Conservation (phyloP, 768 basidiomycete genomes). For the Tulasnella sp. region DNA sequence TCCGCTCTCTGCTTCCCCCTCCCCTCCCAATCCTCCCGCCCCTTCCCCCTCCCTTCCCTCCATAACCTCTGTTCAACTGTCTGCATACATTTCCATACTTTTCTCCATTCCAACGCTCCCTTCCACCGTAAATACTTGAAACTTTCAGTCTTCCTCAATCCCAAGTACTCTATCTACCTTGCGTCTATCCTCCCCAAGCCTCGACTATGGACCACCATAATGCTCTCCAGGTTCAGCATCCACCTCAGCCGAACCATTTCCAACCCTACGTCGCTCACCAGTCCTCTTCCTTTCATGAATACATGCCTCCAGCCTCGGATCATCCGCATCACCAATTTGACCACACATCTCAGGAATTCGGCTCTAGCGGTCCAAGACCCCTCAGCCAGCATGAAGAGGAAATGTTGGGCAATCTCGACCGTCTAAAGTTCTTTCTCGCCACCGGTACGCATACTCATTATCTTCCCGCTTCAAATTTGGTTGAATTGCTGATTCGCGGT, state of each 20-base stretch:
- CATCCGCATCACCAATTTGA: not conserved
- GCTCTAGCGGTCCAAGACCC: not conserved
- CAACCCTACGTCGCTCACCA: not conserved
- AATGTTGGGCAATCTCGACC: constrained; percentile 53
- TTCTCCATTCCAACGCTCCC: not conserved
- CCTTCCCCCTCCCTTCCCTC: not conserved
- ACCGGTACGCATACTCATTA: constrained; percentile 27
- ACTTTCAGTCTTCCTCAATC: not conserved
- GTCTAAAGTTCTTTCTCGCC: constrained; percentile 80
- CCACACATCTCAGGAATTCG: not conserved
- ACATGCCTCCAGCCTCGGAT: not conserved
- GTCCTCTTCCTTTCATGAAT: not conserved
- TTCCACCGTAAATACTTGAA: not conserved
- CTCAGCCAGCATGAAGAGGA: constrained; percentile 10
- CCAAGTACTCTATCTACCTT: not conserved
- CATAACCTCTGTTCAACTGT: not conserved
- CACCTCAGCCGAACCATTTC: not conserved
- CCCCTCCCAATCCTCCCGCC: not conserved
- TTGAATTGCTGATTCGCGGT: not conserved
- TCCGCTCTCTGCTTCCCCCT: not conserved
- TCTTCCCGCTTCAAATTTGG: not conserved
- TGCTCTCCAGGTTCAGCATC: not conserved
- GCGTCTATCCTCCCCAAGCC: not conserved
- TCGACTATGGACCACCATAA: not conserved
- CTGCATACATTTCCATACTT: not conserved